Conservation (phyloP, 495 filamentous ascomycete species). For the Trichoderma parareesei region DNA sequence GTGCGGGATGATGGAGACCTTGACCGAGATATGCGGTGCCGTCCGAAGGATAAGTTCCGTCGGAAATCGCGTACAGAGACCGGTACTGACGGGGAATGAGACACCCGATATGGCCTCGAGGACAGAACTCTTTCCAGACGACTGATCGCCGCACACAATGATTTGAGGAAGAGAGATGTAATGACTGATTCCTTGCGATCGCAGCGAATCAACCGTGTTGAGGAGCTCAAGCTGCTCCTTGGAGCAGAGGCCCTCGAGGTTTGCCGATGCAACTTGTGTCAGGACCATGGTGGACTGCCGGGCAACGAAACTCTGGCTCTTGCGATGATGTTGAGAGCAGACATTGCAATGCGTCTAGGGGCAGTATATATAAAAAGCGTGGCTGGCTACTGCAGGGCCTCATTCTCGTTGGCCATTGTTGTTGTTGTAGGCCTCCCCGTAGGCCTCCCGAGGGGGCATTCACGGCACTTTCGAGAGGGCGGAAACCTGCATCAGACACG, state of each 20-base stretch:
- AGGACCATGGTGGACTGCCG: neutral
- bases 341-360: too few species aligned
- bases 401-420: too few species aligned
- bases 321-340: neutral
- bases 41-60: slow-evolving; percentile 54
- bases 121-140: slow-evolving; percentile 64
- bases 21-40: slow-evolving; percentile 24
- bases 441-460: too few species aligned
- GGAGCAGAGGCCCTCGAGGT: slow-evolving; percentile 22
- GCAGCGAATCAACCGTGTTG: slow-evolving; percentile 51
- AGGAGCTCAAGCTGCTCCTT: slow-evolving; percentile 38
- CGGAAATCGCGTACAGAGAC: slow-evolving; percentile 57
- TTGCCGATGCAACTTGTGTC: neutral
- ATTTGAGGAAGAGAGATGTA: slow-evolving; percentile 57
- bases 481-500: too few species aligned
- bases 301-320: neutral
- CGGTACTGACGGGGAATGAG: slow-evolving; percentile 53
- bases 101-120: slow-evolving; percentile 66
- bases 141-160: slow-evolving; percentile 63
- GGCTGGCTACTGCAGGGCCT: too few species aligned
- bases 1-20: slow-evolving; percentile 38
- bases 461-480: too few species aligned
- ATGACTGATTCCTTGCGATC: slow-evolving; percentile 44
- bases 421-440: too few species aligned
- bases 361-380: too few species aligned